A percentile compares a stretch with the other conserved stretches of the same genome.
Evolutionary conservation across 2,329 filamentous ascomycete species (phyloP).

Genomic region (Lasiodiplodia sp.): DNA sequence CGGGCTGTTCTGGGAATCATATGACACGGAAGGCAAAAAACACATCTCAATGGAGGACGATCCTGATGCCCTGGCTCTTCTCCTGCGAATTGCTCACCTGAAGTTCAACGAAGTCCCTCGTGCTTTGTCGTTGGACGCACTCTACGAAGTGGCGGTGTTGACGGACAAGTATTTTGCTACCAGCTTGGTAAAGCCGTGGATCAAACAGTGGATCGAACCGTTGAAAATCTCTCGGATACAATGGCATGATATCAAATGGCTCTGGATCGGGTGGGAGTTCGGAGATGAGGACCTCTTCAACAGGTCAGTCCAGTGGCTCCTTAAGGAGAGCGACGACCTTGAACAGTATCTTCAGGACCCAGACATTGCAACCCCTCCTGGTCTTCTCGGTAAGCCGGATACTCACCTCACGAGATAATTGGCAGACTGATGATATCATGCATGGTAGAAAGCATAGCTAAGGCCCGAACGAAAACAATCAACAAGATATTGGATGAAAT

Average conservation of each 20-base stretch:
- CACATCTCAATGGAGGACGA: conserved; percentile 9
- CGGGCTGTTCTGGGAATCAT: rapidly evolving
- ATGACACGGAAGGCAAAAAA: no score
- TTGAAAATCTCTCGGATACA: no score
- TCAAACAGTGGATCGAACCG: neutral
- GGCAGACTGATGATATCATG: no score
- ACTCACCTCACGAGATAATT: no score
- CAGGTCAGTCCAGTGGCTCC: no score
- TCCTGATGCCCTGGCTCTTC: neutral
- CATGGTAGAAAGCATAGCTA: neutral
- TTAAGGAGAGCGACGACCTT: no score
- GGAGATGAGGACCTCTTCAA: neutral
- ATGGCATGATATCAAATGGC: no score
- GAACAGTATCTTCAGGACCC: no score
- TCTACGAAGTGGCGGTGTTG: neutral
- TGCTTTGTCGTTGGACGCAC: neutral
- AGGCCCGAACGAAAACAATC: rapidly evolving
- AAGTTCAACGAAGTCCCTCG: neutral
- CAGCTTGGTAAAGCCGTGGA: neutral
- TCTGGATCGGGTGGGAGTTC: neutral
- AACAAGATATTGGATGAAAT: neutral
- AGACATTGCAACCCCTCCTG: no score
- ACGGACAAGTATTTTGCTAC: conserved; percentile 19
- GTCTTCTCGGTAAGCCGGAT: neutral
- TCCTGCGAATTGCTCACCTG: neutral